phyloP scores from a whole-genome alignment of 225 moss, liverwort and hornwort species.

The Ulota crispa region DNA sequence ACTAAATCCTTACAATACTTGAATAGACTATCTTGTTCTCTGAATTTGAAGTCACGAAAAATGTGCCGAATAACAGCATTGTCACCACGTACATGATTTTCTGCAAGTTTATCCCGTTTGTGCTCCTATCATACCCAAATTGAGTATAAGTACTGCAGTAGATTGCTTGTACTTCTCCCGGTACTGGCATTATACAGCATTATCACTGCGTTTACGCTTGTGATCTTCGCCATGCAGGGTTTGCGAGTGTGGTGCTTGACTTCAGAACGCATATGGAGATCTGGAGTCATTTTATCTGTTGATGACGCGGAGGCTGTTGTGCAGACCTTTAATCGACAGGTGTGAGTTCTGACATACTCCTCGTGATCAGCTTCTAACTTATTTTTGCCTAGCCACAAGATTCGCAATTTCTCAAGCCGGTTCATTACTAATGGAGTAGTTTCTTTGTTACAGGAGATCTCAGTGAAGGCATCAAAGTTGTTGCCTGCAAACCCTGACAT shows the following conservation, averaged over 20 bases:
- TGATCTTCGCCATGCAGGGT: conserved; percentile 55
- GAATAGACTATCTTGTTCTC: not conserved
- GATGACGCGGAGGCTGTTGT: conserved; percentile 79
- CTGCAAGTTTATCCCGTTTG: not conserved
- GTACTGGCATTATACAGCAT: not conserved
- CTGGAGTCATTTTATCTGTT: conserved; percentile 69
- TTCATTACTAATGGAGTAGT: conserved; percentile 22
- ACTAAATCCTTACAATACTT: not conserved
- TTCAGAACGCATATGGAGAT: conserved; percentile 67
- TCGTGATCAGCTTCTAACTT: not conserved
- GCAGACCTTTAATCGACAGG: conserved; percentile 68
- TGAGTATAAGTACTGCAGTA: not conserved
- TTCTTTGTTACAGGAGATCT: conserved; percentile 62
- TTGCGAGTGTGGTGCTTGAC: conserved; percentile 88
- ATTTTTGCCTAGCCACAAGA: not conserved
- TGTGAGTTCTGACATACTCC: conserved; percentile 42
- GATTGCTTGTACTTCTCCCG: conserved; percentile 1
- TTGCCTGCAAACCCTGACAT: conserved; percentile 95
- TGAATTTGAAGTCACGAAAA: not conserved
- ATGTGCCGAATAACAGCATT: not conserved
- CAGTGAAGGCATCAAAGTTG: conserved; percentile 65
- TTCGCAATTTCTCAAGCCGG: conserved; percentile 12
- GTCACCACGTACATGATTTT: not conserved
- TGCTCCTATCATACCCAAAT: not conserved
- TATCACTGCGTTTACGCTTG: not conserved